A percentile compares a stretch with the other conserved stretches of the same genome.
These are phyloP conservation scores for Amanita phalloides DNA, from an alignment of 768 basidiomycete species.

Conservation along the genomic window DNA sequence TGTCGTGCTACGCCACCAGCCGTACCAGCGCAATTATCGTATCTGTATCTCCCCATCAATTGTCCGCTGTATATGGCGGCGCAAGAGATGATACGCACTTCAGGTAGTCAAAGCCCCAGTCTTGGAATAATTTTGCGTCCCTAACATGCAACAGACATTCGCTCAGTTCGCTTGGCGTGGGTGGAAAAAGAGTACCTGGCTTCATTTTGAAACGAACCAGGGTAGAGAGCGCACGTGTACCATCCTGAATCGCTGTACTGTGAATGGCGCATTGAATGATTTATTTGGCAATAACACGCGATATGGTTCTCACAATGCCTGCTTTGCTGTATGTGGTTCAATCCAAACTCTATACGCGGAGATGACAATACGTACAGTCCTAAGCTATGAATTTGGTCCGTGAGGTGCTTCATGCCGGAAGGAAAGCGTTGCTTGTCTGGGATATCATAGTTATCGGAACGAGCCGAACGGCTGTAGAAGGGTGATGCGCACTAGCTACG, in stretches of 20 bases:
- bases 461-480: not conserved
- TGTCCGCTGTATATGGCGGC: not conserved
- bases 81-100: conserved; percentile 29
- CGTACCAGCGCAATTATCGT: conserved; percentile 51
- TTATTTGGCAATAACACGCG: not conserved
- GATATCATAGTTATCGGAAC: not conserved
- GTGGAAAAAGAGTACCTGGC: conserved; percentile 24
- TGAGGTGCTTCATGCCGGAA: conserved; percentile 46
- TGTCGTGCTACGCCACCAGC: not conserved
- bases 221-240: conserved; percentile 56
- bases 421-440: conserved; percentile 42
- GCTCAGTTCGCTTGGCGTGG: not conserved
- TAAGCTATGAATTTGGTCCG: conserved; percentile 41
- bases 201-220: conserved; percentile 57
- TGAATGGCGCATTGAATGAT: not conserved
- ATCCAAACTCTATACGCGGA: not conserved
- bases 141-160: conserved; percentile 15
- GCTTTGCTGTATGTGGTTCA: conserved; percentile 30
- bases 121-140: conserved; percentile 46
- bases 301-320: conserved; percentile 38
- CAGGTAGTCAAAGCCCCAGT: conserved; percentile 58
- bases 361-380: conserved; percentile 35
- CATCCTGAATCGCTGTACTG: conserved; percentile 62
- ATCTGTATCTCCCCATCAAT: conserved; percentile 21
- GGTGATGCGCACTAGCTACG: conserved; percentile 35